Evolutionary conservation across 345 rosid species (phyloP).

Genomic region (Microthlaspi erraticum): DNA sequence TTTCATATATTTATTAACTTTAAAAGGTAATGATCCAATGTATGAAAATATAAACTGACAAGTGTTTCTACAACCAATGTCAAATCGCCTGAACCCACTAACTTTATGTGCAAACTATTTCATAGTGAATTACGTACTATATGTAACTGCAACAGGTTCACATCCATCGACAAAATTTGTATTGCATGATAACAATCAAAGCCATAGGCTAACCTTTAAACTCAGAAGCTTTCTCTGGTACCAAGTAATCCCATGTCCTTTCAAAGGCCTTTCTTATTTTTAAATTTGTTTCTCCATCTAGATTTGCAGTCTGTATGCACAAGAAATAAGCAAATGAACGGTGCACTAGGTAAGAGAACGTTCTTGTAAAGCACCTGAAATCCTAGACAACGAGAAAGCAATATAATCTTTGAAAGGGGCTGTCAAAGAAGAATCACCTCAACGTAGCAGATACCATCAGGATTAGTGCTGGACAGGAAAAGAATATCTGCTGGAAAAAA

Average conservation of each 20-base stretch:
- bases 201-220: conserved; percentile 69
- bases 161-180: not conserved
- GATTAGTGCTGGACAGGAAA: conserved; percentile 85
- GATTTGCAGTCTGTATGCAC: conserved; percentile 85
- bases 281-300: conserved; percentile 99
- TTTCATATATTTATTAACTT: not conserved
- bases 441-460: conserved; percentile 94
- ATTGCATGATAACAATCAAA: conserved; percentile 29
- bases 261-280: conserved; percentile 98
- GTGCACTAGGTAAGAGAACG: conserved; percentile 16
- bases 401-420: not conserved
- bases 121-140: not conserved
- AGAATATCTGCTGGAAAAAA: conserved; percentile 97
- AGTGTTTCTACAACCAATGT: conserved; percentile 7
- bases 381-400: conserved; percentile 17
- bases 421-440: conserved; percentile 61
- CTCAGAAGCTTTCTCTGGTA: conserved; percentile 87
- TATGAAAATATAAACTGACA: not conserved
- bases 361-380: conserved; percentile 9
- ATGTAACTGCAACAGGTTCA: conserved; percentile 27
- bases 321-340: conserved; percentile 29
- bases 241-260: conserved; percentile 94
- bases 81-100: conserved; percentile 18
- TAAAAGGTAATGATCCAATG: conserved; percentile 12
- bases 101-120: conserved; percentile 9